Percentiles rank a stretch among this genome's conserved stretches.
Conservation (phyloP, 352 stramenopile species). For the Phytophthora vignae region DNA sequence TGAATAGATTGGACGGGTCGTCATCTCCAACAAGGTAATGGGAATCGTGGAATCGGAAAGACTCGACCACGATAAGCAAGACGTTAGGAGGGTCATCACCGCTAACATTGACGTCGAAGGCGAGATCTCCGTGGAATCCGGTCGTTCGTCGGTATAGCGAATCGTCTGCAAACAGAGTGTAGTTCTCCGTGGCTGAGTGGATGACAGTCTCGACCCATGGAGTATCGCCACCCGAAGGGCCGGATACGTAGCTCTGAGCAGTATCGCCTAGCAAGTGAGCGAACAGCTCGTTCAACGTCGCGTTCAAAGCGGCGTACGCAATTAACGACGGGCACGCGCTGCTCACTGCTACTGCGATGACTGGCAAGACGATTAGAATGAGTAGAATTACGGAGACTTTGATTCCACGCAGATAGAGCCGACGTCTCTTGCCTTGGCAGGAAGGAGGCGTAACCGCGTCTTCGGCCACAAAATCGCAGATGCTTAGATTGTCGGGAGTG, state of each 20-base stretch:
- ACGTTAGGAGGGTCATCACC: constrained; percentile 53
- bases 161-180: constrained; percentile 23
- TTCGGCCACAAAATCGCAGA: too few relatives aligned
- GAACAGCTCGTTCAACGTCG: neutral
- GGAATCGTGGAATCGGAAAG: constrained; percentile 65
- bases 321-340: neutral
- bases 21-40: constrained; percentile 57
- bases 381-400: too few relatives aligned
- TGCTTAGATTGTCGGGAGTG: too few relatives aligned
- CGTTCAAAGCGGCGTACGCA: neutral
- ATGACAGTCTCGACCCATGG: constrained; percentile 19
- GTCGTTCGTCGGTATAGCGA: constrained; percentile 49
- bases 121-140: constrained; percentile 50
- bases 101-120: constrained; percentile 54
- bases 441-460: too few relatives aligned
- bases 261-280: neutral
- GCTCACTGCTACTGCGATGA: neutral
- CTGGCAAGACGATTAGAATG: neutral
- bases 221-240: neutral
- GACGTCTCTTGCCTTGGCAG: too few relatives aligned
- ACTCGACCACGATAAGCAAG: constrained; percentile 63
- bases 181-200: constrained; percentile 30
- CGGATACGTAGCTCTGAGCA: too few relatives aligned
- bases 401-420: too few relatives aligned
- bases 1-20: constrained; percentile 40